Base-by-base conservation (phyloP, 2,329 filamentous ascomycete genomes). In the Lithohypha guttulata region DNA sequence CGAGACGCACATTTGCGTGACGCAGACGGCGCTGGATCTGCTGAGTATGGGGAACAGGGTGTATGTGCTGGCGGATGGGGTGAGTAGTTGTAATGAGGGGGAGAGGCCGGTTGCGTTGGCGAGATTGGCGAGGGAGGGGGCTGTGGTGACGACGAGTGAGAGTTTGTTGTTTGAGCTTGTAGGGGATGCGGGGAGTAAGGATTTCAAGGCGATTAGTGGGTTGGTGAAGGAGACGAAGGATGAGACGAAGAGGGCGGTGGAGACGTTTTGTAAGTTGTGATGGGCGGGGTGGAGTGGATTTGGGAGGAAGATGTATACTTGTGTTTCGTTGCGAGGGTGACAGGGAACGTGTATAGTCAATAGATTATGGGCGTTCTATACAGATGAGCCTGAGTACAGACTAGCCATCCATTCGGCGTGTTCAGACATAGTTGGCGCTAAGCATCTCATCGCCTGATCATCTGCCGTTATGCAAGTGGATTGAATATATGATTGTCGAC, bases 1-100 rank as follows among this genome's bases (percentile, higher is more conserved):
- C 56, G 89, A 96, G 63, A 75, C 77, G 27, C 89, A 96, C 63
- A 91, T 96, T 57, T 96, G 89, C 67, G 78, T 96, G 20, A 87
- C 84, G 44, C 89, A 96, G 69, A 95, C 89, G 28, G 77, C 84
- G 11, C 69, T 95, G 28, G 89, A 95, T 64, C 65, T 93, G 34
- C 65, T 91, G 29, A 66, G 68, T 15, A 70, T 71, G 1, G 86
- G 86, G 1, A 84, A 94, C 60, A 68, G 69, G 38, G 89, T 95
- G 5, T 94, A 93, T 59, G 67, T 96, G 26, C 68, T 95, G 21
- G 84, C 86, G 37, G 89, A 96, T 60, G 89, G 77, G 21, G 87
- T 96, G 28, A 87, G 81, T 55, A 89, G 81, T 62, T 85, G 83
- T 59, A 93, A 95, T 63, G 64, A 68, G 13, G 77, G 83, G 55